A percentile compares a stretch with the other conserved stretches of the same genome.
These are phyloP conservation scores for Jaenimonas drosophilae DNA, from an alignment of 208 protist species.

Conservation along the genomic window DNA sequence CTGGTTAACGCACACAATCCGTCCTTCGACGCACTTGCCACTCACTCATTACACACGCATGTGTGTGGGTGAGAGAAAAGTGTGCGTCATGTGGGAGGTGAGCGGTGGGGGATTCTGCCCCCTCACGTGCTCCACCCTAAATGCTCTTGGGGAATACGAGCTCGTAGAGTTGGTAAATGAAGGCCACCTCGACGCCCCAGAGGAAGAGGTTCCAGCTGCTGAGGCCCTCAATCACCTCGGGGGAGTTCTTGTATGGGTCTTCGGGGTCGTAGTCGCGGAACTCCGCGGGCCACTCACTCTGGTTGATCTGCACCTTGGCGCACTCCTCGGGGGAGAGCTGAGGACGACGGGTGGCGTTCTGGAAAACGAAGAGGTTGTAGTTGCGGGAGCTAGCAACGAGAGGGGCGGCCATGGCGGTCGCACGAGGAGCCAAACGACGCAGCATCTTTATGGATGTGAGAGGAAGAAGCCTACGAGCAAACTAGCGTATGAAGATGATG, in stretches of 20 bases:
- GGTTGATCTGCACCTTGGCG: slow-evolving; percentile 82
- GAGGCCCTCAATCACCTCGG: slow-evolving; percentile 78
- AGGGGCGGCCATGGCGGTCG: too few species aligned
- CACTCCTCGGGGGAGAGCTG: slow-evolving; percentile 83
- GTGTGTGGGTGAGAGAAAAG: too few species aligned
- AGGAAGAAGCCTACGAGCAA: too few species aligned
- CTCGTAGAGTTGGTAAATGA: slow-evolving; percentile 90
- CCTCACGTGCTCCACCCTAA: too few species aligned
- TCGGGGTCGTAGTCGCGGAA: slow-evolving; percentile 88
- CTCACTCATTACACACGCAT: too few species aligned
- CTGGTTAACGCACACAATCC: too few species aligned
- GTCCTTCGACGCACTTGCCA: too few species aligned
- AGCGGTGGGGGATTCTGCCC: too few species aligned
- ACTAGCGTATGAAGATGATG: too few species aligned
- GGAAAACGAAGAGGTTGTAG: slow-evolving; percentile 86
- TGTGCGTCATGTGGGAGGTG: too few species aligned
- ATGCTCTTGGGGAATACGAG: slow-evolving; percentile 83
- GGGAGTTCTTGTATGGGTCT: slow-evolving; percentile 89
- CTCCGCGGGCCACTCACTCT: slow-evolving; percentile 84
- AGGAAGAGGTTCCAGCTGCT: slow-evolving; percentile 86
- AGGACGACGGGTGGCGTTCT: slow-evolving; percentile 79
- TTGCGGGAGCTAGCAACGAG: slow-evolving; percentile 35
- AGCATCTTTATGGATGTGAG: slow-evolving; percentile 57
- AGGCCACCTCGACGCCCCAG: slow-evolving; percentile 80
- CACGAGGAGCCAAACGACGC: slow-evolving; percentile 48